Base-by-base conservation (phyloP, 129 eudicot genomes). In the Lactuca sativa region DNA sequence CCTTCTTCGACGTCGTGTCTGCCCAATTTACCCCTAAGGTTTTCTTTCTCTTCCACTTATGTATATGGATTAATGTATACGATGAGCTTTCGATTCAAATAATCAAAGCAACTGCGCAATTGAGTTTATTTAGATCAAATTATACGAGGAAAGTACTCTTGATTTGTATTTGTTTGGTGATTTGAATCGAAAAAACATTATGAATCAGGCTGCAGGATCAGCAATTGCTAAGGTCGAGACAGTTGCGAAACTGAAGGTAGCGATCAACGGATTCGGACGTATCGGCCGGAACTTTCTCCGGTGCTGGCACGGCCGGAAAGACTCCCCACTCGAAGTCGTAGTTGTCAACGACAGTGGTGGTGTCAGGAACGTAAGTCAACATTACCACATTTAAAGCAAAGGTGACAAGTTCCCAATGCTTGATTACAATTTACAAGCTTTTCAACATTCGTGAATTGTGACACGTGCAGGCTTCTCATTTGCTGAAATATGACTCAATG, bases 341-440 rank as follows among this genome's bases (percentile, higher is more conserved):
- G 96, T 93, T 5, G 86, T 93, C 68, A 93, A 93, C 32, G 99
- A 93, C 91, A 93, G 97, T 68, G 99, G 97, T 7, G 99, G 99
- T 85, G 99, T 93, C 51, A 93, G 80, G 80, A 93, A 93, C 32
- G 99, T 93, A 77, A 81, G 96, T 76, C 7, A 60, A 59, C 16
- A 44, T 59, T 15, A 60, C 43, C 62, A 38, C 57, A 30, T 3
- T 36, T 43, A 6, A 15, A 66, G 60, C 62, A 44, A 40, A 64
- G 44, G 40, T 25, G 58, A 68, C 31, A 49, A 37, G 47, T 59
- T 37, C 3, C 0, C 10, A 15, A 40, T 18, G 47, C 36, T 25
- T 36, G 25, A 59, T 58, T 9, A 18, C 43, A 0, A 12, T 53
- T 58, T 9, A 18, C 43, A 0, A 12, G 66, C 64, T 48, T 75